phyloP scores from a whole-genome alignment of 2,329 filamentous ascomycete genomes.

The Fusarium oligoseptatum region DNA sequence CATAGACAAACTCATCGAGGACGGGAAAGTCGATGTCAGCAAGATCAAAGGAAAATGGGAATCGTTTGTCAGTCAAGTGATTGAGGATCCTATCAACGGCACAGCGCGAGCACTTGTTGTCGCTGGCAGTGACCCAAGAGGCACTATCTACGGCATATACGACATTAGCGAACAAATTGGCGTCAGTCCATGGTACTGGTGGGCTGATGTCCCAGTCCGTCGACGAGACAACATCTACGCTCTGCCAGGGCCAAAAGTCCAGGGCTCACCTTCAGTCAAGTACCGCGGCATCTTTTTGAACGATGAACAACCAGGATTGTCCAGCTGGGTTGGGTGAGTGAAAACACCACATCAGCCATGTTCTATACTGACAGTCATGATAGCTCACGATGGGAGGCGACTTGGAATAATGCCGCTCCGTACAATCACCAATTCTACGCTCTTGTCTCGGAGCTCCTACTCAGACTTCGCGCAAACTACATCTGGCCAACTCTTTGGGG shows the following conservation, averaged over 20 bases:
- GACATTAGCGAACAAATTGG: conserved; percentile 72
- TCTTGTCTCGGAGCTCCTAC: conserved; percentile 77
- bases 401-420: conserved; percentile 63
- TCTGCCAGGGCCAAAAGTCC: conserved; percentile 48
- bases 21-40: conserved; percentile 69
- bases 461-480: conserved; percentile 79
- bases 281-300: conserved; percentile 75
- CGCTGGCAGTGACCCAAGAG: conserved; percentile 69
- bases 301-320: conserved; percentile 61
- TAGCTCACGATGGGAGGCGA: conserved; percentile 56
- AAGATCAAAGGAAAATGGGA: conserved; percentile 76
- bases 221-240: conserved; percentile 63
- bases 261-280: conserved; percentile 67
- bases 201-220: conserved; percentile 67
- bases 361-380: not conserved
- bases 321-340: conserved; percentile 61
- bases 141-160: conserved; percentile 72
- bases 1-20: conserved; percentile 69
- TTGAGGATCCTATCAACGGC: conserved; percentile 60
- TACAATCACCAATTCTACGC: conserved; percentile 75
- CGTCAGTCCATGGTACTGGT: conserved; percentile 69
- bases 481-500: conserved; percentile 81
- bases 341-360: not conserved
- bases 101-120: conserved; percentile 64
- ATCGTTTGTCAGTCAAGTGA: conserved; percentile 71